These are phyloP conservation scores for Coemansia sp. DNA, from an alignment of 192 early-diverging fungal species.

Conservation along the genomic window DNA sequence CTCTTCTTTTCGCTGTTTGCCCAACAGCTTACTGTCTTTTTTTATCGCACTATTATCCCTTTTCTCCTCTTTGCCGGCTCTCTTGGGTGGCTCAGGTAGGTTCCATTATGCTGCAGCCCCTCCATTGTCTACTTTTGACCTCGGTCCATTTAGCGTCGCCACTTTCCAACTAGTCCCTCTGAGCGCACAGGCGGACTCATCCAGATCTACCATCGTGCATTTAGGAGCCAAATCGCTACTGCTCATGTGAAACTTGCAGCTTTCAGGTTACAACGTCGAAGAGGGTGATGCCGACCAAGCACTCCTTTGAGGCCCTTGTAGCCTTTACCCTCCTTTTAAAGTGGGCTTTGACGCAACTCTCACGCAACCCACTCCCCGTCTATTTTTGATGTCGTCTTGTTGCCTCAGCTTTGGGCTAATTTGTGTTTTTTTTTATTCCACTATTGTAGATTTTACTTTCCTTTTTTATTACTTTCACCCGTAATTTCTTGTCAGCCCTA, in stretches of 20 bases:
- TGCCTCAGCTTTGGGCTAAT: not conserved
- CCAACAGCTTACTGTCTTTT: slow-evolving; percentile 6
- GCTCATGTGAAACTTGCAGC: slow-evolving; percentile 11
- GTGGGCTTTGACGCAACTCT: not conserved
- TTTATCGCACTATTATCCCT: not conserved
- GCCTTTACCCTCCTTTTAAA: not conserved
- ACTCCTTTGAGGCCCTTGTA: not conserved
- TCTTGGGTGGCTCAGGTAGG: slow-evolving; percentile 8
- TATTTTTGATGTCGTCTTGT: not conserved
- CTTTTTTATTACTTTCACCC: not conserved
- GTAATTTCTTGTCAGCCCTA: slow-evolving; percentile 1
- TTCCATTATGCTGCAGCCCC: slow-evolving; percentile 3
- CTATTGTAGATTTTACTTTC: slow-evolving; percentile 1
- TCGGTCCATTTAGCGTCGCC: slow-evolving; percentile 2
- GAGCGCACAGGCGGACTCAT: not conserved
- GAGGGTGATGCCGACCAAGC: not conserved
- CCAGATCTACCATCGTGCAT: slow-evolving; percentile 2
- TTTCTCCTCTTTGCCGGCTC: not conserved
- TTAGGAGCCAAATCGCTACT: not conserved
- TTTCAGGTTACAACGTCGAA: not conserved
- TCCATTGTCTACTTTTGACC: not conserved
- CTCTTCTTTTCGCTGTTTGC: not conserved
- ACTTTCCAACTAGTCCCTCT: not conserved
- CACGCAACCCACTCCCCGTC: not conserved
- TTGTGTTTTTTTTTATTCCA: not conserved